phyloP scores from a whole-genome alignment of 2,329 filamentous ascomycete species.

The Beauveria caledonica region DNA sequence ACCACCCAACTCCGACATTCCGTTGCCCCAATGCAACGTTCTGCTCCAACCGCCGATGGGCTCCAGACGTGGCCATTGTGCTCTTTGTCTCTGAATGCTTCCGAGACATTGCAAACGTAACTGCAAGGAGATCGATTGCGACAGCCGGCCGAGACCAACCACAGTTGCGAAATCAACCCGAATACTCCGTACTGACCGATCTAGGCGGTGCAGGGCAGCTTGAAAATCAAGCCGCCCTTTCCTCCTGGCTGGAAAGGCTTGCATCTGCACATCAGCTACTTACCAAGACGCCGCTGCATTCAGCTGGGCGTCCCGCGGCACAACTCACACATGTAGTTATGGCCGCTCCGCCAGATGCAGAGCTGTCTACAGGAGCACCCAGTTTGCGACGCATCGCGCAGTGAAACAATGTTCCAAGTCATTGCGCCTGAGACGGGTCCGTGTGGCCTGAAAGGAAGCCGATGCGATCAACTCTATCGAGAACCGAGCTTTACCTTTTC shows the following conservation, averaged over 20 bases:
- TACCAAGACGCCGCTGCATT: background rate
- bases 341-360: background rate
- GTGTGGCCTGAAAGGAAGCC: background rate
- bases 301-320: background rate
- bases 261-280: background rate
- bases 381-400: background rate
- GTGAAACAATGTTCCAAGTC: conserved; percentile 1
- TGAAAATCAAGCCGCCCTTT: background rate
- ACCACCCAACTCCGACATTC: background rate
- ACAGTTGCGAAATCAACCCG: background rate
- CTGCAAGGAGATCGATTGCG: background rate
- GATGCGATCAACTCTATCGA: background rate
- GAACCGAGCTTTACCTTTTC: background rate
- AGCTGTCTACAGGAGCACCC: background rate
- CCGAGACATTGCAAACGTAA: background rate
- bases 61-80: background rate
- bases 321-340: background rate
- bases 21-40: background rate
- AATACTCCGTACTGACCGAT: background rate
- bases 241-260: background rate
- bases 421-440: background rate
- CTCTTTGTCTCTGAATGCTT: too few relatives aligned
- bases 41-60: background rate
- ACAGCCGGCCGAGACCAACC: background rate
- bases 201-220: background rate